Evolutionary conservation across 805 yeast species (phyloP).

Genomic region (Wickerhamomyces chambardii): DNA sequence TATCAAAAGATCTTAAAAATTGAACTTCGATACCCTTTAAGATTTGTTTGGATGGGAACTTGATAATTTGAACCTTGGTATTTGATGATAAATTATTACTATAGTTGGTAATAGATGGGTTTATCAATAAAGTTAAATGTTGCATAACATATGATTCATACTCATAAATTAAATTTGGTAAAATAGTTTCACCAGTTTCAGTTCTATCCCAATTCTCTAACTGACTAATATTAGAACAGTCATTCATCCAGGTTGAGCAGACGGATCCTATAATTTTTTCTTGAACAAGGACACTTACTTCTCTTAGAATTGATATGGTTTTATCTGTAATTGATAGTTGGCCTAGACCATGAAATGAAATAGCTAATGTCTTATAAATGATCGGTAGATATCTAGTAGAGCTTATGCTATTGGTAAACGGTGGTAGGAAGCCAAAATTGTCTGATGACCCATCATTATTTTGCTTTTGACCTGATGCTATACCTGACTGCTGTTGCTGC

Average conservation of each 20-base stretch:
- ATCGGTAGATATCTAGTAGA: constrained; percentile 42
- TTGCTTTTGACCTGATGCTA: too few species aligned
- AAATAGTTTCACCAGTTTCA: constrained; percentile 25
- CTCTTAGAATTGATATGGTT: constrained; percentile 26
- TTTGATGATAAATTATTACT: too few species aligned
- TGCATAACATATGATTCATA: constrained; percentile 25
- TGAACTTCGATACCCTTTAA: constrained; percentile 29
- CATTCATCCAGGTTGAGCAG: constrained; percentile 42
- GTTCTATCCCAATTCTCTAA: constrained; percentile 30
- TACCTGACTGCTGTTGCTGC: constrained; percentile 1
- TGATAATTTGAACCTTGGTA: constrained; percentile 22
- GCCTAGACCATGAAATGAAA: constrained; percentile 32
- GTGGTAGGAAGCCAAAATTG: constrained; percentile 52
- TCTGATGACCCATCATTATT: constrained; percentile 20
- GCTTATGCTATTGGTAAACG: constrained; percentile 53
- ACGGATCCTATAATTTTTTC: constrained; percentile 37
- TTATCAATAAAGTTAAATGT: constrained; percentile 23
- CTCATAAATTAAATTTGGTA: constrained; percentile 24
- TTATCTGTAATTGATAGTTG: constrained; percentile 31
- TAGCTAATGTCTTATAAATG: constrained; percentile 33
- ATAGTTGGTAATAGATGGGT: constrained; percentile 22
- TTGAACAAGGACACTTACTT: constrained; percentile 25
- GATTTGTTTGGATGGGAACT: constrained; percentile 25
- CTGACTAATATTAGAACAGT: constrained; percentile 29
- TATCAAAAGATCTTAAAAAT: constrained; percentile 34